phyloP scores from a whole-genome alignment of 2,329 filamentous ascomycete species.

The Colletotrichum lindemuthianum region DNA sequence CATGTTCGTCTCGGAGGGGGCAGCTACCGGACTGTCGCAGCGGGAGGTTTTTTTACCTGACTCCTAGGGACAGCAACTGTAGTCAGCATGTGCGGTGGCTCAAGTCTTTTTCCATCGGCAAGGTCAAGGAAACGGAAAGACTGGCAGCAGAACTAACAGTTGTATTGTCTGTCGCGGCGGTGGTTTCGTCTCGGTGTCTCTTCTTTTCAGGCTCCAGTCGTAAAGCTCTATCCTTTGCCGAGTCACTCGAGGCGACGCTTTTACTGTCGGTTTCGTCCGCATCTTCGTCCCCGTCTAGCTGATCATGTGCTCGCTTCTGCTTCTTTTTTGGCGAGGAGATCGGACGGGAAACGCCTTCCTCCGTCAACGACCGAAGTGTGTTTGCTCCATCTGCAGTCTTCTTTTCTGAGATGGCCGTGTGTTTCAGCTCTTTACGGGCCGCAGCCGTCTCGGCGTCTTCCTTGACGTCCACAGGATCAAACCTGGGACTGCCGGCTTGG shows the following conservation, averaged over 20 bases:
- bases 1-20: conserved; percentile 9
- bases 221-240: conserved; percentile 58
- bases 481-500: conserved; percentile 53
- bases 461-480: conserved; percentile 49
- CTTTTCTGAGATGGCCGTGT: conserved; percentile 70
- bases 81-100: conserved; percentile 5
- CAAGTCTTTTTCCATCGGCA: not conserved
- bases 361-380: conserved; percentile 41
- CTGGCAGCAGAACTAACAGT: conserved; percentile 15
- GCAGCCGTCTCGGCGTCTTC: conserved; percentile 73
- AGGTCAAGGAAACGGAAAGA: not conserved
- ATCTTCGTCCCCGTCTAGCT: conserved; percentile 62
- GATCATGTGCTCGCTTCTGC: conserved; percentile 67
- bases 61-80: not conserved
- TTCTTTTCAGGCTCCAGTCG: conserved; percentile 71
- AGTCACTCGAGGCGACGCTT: conserved; percentile 53
- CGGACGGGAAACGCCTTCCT: conserved; percentile 58
- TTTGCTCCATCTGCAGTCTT: conserved; percentile 42
- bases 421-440: conserved; percentile 71
- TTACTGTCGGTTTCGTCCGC: conserved; percentile 54
- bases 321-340: conserved; percentile 74
- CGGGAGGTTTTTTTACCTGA: conserved; percentile 22
- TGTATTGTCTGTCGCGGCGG: conserved; percentile 41
- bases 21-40: conserved; percentile 39
- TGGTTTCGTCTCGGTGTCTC: conserved; percentile 64